These are phyloP conservation scores for Skeletonema menzelii DNA, from an alignment of 108 stramenopile species.

Conservation along the genomic window DNA sequence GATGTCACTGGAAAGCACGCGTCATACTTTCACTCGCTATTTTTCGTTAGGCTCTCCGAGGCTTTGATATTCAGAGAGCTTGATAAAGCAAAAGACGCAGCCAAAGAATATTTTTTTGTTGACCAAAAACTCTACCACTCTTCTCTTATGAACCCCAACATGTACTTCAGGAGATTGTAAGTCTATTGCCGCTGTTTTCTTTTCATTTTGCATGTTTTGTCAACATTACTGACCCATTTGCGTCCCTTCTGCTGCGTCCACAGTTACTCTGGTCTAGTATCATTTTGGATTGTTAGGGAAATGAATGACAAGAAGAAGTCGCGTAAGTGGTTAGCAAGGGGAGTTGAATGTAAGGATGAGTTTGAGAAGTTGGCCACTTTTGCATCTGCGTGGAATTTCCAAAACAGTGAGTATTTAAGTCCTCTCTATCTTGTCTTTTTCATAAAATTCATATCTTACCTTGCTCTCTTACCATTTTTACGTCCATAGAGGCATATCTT, in stretches of 20 bases:
- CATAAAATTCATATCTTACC: not conserved
- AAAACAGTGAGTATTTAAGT: not conserved
- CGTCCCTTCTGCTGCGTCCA: not conserved
- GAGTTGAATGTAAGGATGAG: not conserved
- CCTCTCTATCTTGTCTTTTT: not conserved
- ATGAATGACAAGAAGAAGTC: not conserved
- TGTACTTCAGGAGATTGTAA: not conserved
- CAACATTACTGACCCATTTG: not conserved
- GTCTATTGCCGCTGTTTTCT: not conserved
- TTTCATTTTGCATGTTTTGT: not conserved
- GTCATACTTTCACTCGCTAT: too few species aligned
- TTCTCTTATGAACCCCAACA: not conserved
- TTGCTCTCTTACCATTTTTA: not conserved
- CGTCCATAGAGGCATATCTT: too few species aligned
- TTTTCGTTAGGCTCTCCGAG: not conserved
- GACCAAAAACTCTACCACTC: not conserved
- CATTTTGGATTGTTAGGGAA: not conserved
- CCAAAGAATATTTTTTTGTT: not conserved
- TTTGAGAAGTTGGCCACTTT: not conserved
- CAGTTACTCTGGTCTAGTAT: not conserved
- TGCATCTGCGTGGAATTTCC: not conserved
- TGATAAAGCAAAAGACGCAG: not conserved
- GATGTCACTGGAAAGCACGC: not conserved
- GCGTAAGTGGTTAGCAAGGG: not conserved
- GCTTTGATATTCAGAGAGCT: not conserved